Evolutionary conservation across 2,329 filamentous ascomycete species (phyloP), one percentile per base, ranked within the genome.

Genomic region (Penicillium aurantiogriseum): DNA sequence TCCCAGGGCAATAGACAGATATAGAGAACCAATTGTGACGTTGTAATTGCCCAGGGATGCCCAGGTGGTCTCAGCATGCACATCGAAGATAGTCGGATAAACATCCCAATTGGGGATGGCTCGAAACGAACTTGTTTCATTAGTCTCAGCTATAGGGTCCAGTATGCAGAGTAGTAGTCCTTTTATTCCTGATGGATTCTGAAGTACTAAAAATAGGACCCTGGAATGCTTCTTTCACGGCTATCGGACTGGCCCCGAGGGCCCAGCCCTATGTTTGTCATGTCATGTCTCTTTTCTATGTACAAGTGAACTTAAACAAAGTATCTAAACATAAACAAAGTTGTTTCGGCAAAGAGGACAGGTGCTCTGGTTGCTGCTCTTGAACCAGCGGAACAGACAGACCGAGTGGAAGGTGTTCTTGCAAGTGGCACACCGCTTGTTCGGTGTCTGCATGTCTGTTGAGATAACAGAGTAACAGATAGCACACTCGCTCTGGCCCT

Each of bases 381-480:
- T 90, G 80, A 99, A 97, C 94, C 94, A 99, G 77, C 93, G 92
- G 79, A 91, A 96, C 76, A 99, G 76, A 77, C 94, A 99, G 2
- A 85, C 85, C 1, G 88, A 84, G 76, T 99, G 94, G 80, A 97
- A 99, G 52, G 90, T 79, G 76, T 99, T 93, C 80, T 92, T 93
- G 82, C 94, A 99, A 1, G 93, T 97, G 46, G 84, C 81, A 74
- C 94, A 99, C 54, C 85, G 83, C 81, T 97, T 97, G 73, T 94
- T 93, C 0, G 94, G 94, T 73, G 96, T 85, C 74, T 89, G 89
- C 80, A 90, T 90, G 73, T 97, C 92, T 8, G 85, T 86, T 19
- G 91, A 91, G 62, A 99, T 91, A 70, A 99, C 92, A 58, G 88
- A 92, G 79, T 97, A 97, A 80, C 93, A 97, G 71, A 97, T 97